Conservation (phyloP, 805 yeast genomes). For the Saccharomycopsis capsularis region DNA sequence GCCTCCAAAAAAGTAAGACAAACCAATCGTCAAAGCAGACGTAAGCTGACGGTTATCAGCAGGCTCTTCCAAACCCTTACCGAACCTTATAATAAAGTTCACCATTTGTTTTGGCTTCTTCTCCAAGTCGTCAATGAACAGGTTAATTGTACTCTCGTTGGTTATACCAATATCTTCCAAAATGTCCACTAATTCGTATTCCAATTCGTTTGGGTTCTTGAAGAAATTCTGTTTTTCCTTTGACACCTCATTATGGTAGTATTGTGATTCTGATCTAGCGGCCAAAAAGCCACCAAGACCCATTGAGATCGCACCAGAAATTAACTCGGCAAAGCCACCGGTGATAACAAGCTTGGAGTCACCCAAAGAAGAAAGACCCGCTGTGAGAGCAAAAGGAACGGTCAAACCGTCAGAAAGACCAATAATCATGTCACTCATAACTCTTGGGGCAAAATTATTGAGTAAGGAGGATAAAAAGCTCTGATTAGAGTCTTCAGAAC, state of each 20-base stretch:
- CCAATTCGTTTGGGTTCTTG: slow-evolving; percentile 55
- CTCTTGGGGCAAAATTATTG: slow-evolving; percentile 74
- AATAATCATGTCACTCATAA: slow-evolving; percentile 86
- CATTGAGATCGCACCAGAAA: slow-evolving; percentile 96
- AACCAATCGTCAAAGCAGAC: slow-evolving; percentile 85
- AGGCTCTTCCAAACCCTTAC: slow-evolving; percentile 92
- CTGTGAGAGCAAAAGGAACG: slow-evolving; percentile 97
- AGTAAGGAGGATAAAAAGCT: slow-evolving; percentile 30
- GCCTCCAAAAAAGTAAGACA: slow-evolving; percentile 86
- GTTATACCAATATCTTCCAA: slow-evolving; percentile 61
- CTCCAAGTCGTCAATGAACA: slow-evolving; percentile 73
- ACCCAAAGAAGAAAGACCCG: slow-evolving; percentile 89
- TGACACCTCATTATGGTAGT: slow-evolving; percentile 63
- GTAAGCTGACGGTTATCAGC: slow-evolving; percentile 85
- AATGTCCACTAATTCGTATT: slow-evolving; percentile 75
- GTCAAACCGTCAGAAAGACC: slow-evolving; percentile 95
- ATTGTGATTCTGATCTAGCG: slow-evolving; percentile 81
- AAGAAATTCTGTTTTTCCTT: slow-evolving; percentile 64
- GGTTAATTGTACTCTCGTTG: slow-evolving; percentile 61
- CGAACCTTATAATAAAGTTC: slow-evolving; percentile 80
- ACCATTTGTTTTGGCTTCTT: slow-evolving; percentile 70
- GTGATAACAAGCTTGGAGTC: slow-evolving; percentile 86
- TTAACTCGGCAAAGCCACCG: slow-evolving; percentile 96
- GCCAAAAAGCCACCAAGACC: slow-evolving; percentile 96
- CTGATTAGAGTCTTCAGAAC: background rate